Evolutionary conservation across 805 yeast species (phyloP).

Genomic region (Nakazawaea anatomiae): DNA sequence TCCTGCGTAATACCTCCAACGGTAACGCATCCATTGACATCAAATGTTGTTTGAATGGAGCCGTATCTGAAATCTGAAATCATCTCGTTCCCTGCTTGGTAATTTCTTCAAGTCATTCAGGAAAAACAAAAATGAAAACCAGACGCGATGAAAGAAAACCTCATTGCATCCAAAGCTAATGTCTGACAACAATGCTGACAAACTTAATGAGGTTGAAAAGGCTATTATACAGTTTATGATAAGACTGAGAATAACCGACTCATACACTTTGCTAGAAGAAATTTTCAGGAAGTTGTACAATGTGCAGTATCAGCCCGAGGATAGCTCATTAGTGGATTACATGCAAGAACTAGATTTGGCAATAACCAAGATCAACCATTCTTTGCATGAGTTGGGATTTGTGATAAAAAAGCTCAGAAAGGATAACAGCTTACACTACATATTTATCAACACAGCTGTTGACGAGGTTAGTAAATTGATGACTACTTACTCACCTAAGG

Average conservation of each 20-base stretch:
- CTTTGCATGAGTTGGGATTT: slow-evolving; percentile 31
- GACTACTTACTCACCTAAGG: slow-evolving; percentile 28
- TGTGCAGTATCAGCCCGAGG: background rate
- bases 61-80: background rate
- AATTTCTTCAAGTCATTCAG: no score
- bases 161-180: background rate
- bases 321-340: background rate
- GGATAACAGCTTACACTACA: slow-evolving; percentile 29
- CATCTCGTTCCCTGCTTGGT: background rate
- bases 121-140: no score
- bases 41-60: no score
- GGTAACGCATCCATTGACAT: slow-evolving; percentile 1
- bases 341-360: slow-evolving; percentile 9
- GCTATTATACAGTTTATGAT: slow-evolving; percentile 15
- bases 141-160: no score
- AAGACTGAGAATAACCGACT: slow-evolving; percentile 9
- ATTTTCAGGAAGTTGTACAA: slow-evolving; percentile 6
- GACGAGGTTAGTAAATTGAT: slow-evolving; percentile 31
- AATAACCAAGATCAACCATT: slow-evolving; percentile 19
- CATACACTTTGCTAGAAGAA: slow-evolving; percentile 1
- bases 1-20: slow-evolving; percentile 2
- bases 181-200: background rate
- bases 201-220: slow-evolving; percentile 9
- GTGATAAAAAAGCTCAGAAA: slow-evolving; percentile 34
- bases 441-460: slow-evolving; percentile 33